A percentile compares a stretch with the other conserved stretches of the same genome.
These are phyloP conservation scores for Hypoxylon sp. DNA, from an alignment of 2,329 filamentous ascomycete species.

Conservation along the genomic window DNA sequence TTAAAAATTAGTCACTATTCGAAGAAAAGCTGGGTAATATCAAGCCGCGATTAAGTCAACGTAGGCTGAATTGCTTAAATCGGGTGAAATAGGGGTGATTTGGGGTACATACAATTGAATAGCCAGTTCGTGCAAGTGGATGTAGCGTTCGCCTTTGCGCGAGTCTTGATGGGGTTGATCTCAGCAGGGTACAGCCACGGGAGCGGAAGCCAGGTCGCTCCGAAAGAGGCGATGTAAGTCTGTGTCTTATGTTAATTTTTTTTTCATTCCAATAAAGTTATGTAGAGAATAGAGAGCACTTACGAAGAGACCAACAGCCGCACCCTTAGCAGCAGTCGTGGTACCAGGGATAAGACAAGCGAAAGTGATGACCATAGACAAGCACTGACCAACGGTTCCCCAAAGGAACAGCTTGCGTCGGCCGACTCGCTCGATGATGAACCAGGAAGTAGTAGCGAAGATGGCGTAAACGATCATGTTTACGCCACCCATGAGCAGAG, in stretches of 20 bases:
- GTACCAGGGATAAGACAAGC: constrained; percentile 76
- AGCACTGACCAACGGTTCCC: constrained; percentile 63
- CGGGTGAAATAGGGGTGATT: constrained; percentile 42
- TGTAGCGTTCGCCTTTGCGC: constrained; percentile 65
- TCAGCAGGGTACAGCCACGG: constrained; percentile 73
- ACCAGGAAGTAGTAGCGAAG: constrained; percentile 70
- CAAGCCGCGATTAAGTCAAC: no score
- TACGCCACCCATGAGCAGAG: constrained; percentile 67
- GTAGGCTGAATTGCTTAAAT: no score
- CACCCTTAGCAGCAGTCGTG: constrained; percentile 74
- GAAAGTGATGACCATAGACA: constrained; percentile 74
- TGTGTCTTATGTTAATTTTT: constrained; percentile 26
- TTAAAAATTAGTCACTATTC: constrained; percentile 8
- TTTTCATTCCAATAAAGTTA: neutral
- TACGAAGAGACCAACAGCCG: constrained; percentile 75
- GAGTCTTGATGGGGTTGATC: constrained; percentile 66
- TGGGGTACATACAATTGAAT: constrained; percentile 54
- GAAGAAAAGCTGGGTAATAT: constrained; percentile 39
- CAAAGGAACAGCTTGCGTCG: constrained; percentile 64
- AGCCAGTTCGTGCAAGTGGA: constrained; percentile 68
- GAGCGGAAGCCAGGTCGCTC: constrained; percentile 74
- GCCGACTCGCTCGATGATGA: constrained; percentile 65
- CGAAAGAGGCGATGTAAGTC: constrained; percentile 78
- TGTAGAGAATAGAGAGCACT: constrained; percentile 7
- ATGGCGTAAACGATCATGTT: constrained; percentile 74